Evolutionary conservation across 805 yeast genomes (phyloP).

Genomic region (Saccharomycopsis sp.): DNA sequence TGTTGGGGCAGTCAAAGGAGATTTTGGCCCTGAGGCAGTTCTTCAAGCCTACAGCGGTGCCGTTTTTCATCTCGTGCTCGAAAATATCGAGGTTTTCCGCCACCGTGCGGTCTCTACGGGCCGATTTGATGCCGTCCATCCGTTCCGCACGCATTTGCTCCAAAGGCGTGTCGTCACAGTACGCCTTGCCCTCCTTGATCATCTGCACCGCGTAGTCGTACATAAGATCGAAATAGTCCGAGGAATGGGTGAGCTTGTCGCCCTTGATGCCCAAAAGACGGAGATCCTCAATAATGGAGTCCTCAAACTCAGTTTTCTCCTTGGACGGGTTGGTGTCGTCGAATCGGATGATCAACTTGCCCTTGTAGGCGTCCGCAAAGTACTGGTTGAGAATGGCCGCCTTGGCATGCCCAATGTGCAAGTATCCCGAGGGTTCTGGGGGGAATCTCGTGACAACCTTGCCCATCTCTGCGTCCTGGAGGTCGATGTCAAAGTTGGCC

Average conservation of each 20-base stretch:
- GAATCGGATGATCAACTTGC: conserved; percentile 92
- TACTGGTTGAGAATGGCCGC: conserved; percentile 96
- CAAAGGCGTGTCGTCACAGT: conserved; percentile 92
- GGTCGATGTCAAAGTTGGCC: conserved; percentile 91
- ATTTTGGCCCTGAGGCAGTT: conserved; percentile 96
- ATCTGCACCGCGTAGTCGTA: conserved; percentile 76
- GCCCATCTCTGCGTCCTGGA: conserved; percentile 87
- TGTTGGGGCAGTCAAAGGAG: conserved; percentile 84
- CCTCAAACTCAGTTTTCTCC: conserved; percentile 92
- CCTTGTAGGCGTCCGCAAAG: conserved; percentile 92
- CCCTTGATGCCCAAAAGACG: conserved; percentile 88
- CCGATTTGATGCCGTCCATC: conserved; percentile 92
- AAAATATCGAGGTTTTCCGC: conserved; percentile 88
- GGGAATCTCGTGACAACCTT: conserved; percentile 98
- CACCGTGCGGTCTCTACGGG: conserved; percentile 84
- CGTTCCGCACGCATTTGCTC: conserved; percentile 98
- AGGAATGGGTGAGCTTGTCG: conserved; percentile 80
- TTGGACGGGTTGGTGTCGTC: conserved; percentile 98
- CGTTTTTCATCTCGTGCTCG: conserved; percentile 87
- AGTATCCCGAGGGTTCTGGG: conserved; percentile 98
- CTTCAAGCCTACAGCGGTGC: conserved; percentile 86
- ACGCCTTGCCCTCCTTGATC: conserved; percentile 95
- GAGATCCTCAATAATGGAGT: conserved; percentile 89
- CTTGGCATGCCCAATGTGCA: conserved; percentile 98
- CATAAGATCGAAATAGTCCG: conserved; percentile 90